Conservation (phyloP, 2,329 filamentous ascomycete genomes). For the Hypoxylon sp. region DNA sequence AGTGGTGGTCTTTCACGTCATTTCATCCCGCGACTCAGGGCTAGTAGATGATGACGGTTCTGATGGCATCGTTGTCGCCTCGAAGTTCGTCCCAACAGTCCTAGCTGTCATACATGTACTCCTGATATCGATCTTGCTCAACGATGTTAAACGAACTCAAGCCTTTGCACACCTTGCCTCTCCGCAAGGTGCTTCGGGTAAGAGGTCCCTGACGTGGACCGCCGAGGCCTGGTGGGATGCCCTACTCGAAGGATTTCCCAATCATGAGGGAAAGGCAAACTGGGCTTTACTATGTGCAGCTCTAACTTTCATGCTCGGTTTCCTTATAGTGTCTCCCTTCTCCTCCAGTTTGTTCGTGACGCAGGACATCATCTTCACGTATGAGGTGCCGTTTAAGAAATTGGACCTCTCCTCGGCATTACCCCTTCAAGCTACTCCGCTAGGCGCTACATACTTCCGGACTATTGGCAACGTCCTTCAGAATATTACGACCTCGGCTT, state of each 20-base stretch:
- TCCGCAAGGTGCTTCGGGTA: slow-evolving; percentile 24
- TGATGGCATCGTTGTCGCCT: slow-evolving; percentile 20
- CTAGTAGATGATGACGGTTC: slow-evolving; percentile 33
- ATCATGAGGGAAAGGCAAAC: slow-evolving; percentile 14
- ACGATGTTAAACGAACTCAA: slow-evolving; percentile 40
- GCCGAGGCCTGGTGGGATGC: slow-evolving; percentile 39
- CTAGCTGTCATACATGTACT: slow-evolving; percentile 36
- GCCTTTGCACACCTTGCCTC: slow-evolving; percentile 33
- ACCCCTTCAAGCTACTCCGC: slow-evolving; percentile 23
- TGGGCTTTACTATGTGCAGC: slow-evolving; percentile 29
- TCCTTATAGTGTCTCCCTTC: slow-evolving; percentile 32
- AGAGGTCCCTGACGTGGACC: slow-evolving; percentile 35
- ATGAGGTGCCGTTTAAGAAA: slow-evolving; percentile 18
- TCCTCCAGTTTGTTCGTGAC: slow-evolving; percentile 34
- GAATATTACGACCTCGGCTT: slow-evolving; percentile 37
- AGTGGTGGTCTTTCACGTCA: slow-evolving; percentile 18
- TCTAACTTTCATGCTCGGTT: slow-evolving; percentile 28
- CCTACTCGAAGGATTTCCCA: slow-evolving; percentile 27
- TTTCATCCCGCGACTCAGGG: slow-evolving; percentile 33
- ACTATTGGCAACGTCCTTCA: slow-evolving; percentile 36
- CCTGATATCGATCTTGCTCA: slow-evolving; percentile 32
- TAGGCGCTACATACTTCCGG: slow-evolving; percentile 37
- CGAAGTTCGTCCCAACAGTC: slow-evolving; percentile 35
- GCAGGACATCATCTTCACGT: slow-evolving; percentile 28
- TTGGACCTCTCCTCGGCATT: slow-evolving; percentile 19